A percentile compares a stretch with the other conserved stretches of the same genome.
These are phyloP conservation scores for Halenospora varia DNA, from an alignment of 495 filamentous ascomycete genomes.

Conservation along the genomic window DNA sequence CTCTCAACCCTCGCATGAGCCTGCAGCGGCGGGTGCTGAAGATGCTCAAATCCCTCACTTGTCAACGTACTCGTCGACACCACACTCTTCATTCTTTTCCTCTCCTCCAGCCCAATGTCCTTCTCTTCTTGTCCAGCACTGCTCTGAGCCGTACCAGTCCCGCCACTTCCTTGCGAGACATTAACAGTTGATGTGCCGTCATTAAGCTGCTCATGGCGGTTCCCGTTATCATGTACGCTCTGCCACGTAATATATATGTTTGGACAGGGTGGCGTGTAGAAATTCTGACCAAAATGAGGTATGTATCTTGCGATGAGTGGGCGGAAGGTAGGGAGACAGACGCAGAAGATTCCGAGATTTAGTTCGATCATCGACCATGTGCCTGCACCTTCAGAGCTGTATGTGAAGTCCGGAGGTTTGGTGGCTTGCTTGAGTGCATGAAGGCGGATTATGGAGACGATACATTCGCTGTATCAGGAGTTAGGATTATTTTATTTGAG, in stretches of 20 bases:
- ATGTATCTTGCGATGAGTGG: conserved; percentile 41
- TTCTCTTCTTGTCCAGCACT: background rate
- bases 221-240: background rate
- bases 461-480: conserved; percentile 34
- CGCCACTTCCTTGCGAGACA: background rate
- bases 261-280: background rate
- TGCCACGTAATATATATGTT: background rate
- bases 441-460: conserved; percentile 54
- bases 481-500: background rate
- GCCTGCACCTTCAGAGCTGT: conserved; percentile 54
- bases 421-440: conserved; percentile 41
- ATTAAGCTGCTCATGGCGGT: background rate
- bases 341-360: conserved; percentile 53
- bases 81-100: background rate
- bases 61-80: background rate
- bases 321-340: conserved; percentile 51
- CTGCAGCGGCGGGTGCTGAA: background rate
- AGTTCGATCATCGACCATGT: conserved; percentile 57
- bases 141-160: background rate
- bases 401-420: conserved; percentile 44
- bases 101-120: background rate
- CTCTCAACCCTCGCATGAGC: background rate
- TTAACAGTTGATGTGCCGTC: too few relatives aligned
- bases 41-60: background rate
- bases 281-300: background rate